phyloP scores from a whole-genome alignment of 2,329 filamentous ascomycete species.

The Stagonosporopsis rhizophila region DNA sequence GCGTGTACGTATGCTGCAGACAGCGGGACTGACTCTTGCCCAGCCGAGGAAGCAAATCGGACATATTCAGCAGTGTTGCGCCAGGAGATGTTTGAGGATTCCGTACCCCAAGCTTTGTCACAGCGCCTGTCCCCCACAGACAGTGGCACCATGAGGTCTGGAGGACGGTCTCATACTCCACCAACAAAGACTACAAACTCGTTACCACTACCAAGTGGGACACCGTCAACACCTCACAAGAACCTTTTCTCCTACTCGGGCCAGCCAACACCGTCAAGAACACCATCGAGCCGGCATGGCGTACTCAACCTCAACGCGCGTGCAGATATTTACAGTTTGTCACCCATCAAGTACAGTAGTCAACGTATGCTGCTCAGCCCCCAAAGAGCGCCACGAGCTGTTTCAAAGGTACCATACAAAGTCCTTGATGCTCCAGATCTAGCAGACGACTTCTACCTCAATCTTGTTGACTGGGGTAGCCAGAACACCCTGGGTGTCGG shows the following conservation, averaged over 20 bases:
- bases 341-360: slow-evolving; percentile 89
- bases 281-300: slow-evolving; percentile 85
- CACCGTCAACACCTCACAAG: slow-evolving; percentile 95
- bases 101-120: slow-evolving; percentile 80
- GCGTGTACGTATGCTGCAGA: background rate
- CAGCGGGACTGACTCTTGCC: slow-evolving; percentile 22
- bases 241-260: slow-evolving; percentile 91
- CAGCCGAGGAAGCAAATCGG: slow-evolving; percentile 91
- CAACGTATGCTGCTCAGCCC: slow-evolving; percentile 93
- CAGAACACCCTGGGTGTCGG: slow-evolving; percentile 94
- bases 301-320: slow-evolving; percentile 82
- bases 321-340: slow-evolving; percentile 94
- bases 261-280: slow-evolving; percentile 88
- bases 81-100: slow-evolving; percentile 89
- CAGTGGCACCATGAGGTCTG: slow-evolving; percentile 65
- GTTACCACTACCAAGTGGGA: slow-evolving; percentile 75
- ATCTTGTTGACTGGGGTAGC: slow-evolving; percentile 96
- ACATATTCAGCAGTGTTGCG: slow-evolving; percentile 89
- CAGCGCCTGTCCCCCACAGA: slow-evolving; percentile 61
- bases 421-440: slow-evolving; percentile 95
- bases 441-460: slow-evolving; percentile 97
- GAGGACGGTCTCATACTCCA: slow-evolving; percentile 80
- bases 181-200: slow-evolving; percentile 69
- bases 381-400: slow-evolving; percentile 83
- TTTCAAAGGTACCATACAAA: slow-evolving; percentile 97